Evolutionary conservation across 1,284 basidiomycete species (phyloP).

Genomic region (Naganishia liquefaciens): DNA sequence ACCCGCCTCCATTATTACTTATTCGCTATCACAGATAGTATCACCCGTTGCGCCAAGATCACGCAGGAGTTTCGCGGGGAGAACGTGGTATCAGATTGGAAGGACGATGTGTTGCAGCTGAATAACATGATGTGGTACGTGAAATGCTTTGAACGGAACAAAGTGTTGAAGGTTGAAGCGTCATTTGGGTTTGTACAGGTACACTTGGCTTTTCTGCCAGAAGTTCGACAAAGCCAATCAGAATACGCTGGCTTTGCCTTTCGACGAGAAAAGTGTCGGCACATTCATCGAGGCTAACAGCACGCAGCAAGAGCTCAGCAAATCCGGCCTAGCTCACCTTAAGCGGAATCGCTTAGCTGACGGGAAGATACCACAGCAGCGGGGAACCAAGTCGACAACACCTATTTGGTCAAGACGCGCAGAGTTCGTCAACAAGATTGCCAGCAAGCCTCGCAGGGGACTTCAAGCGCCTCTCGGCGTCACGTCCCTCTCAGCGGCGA

Average conservation of each 20-base stretch:
- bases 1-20: neutral
- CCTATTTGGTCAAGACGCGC: conserved; percentile 20
- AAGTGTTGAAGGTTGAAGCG: neutral
- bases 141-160: conserved; percentile 42
- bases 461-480: neutral
- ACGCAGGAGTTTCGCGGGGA: conserved; percentile 85
- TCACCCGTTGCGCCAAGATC: conserved; percentile 76
- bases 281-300: conserved; percentile 11
- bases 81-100: conserved; percentile 83
- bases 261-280: conserved; percentile 8
- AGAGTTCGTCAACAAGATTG: conserved; percentile 1
- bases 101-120: conserved; percentile 89
- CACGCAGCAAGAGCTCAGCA: neutral
- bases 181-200: conserved; percentile 1
- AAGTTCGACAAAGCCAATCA: conserved; percentile 4
- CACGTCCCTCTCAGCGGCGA: neutral
- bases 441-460: neutral
- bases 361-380: neutral
- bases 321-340: conserved; percentile 7
- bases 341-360: neutral
- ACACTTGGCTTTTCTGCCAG: conserved; percentile 26
- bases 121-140: conserved; percentile 91
- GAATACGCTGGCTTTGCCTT: conserved; percentile 9
- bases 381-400: neutral
- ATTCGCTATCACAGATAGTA: conserved; percentile 64